Base-by-base conservation (phyloP, 495 filamentous ascomycete species). In the Cladorrhinum samala region DNA sequence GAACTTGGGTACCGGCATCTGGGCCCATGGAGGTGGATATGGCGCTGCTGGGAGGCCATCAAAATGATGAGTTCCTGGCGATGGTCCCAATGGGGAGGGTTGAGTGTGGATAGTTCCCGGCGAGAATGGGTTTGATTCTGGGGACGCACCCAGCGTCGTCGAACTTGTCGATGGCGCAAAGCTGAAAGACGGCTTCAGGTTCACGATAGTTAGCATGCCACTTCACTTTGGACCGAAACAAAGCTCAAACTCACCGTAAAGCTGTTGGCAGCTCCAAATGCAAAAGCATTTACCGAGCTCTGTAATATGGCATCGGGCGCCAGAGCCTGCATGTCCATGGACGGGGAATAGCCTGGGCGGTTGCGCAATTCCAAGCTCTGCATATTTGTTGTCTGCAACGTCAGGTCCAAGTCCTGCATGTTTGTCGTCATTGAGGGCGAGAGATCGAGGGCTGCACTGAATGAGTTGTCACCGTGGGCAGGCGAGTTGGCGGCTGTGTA, bases 31-130 rank as follows among this genome's bases (percentile, higher is more conserved):
- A 5, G 27, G 4, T 45, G 42, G 42, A 14, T 21, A 45, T 20
- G 24, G 16, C 18, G n/a, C 16, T 55, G 56, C 41, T 40, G 62
- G 27, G 52, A 44, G 74, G 76, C 59, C 60, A 77, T 67, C 69
- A 73, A 56, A 69, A 72, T 36, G 14, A 9, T 47, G 45, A 9
- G 17, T 41, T 6, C 5, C 27, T 5, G 49, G 19, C 9, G 72
- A 61, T 0, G 82, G 79, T 2, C 21, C 45, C 6, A 81, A 79
- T 8, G 82, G 80, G 8, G 81, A 79, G 17, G 68, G 70, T 18
- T 68, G 68, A 68, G 20, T 43, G 6, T 68, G 60, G 40, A n/a
- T n/a, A n/a, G 72, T 65, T 23, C 73, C 65, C 41, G 49, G 33
- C 33, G 69, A 73, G 30, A 69, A 61, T 5, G 75, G 78, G 3